Conservation (phyloP, 345 rosid species). For the Eucalyptus pumila region DNA sequence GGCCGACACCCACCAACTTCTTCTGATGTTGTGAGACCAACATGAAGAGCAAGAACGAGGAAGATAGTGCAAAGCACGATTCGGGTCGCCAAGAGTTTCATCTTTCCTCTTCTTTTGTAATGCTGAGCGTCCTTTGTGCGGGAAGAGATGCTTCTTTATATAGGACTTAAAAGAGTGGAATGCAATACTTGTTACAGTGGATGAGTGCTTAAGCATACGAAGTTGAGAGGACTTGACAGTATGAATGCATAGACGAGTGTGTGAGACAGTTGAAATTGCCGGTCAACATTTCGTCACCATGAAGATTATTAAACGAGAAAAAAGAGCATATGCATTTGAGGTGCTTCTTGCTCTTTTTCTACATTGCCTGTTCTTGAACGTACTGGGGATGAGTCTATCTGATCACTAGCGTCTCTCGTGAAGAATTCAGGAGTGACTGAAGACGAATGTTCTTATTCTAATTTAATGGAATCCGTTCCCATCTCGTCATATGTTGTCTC, state of each 20-base stretch:
- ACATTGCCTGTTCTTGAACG: neutral
- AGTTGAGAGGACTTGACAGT: neutral
- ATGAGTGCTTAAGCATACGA: neutral
- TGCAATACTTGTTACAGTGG: neutral
- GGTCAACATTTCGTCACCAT: neutral
- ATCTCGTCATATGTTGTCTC: neutral
- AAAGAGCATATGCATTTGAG: neutral
- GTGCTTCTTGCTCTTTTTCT: neutral
- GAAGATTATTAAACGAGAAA: neutral
- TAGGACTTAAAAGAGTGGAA: neutral
- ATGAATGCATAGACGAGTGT: neutral
- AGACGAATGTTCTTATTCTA: neutral
- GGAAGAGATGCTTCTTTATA: neutral
- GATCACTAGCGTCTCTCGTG: neutral
- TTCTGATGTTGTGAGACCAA: slow-evolving; percentile 1
- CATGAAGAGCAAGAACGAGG: neutral
- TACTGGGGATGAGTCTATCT: neutral
- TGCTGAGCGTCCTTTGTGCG: neutral
- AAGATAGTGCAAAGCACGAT: slow-evolving; percentile 1
- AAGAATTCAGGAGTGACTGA: neutral
- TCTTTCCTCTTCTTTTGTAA: neutral
- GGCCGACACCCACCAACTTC: slow-evolving; percentile 20
- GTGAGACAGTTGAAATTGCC: neutral
- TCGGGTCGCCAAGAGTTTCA: neutral
- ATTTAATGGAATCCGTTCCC: neutral